Conservation (phyloP, 2,329 filamentous ascomycete species). For the Monilinia aucupariae region DNA sequence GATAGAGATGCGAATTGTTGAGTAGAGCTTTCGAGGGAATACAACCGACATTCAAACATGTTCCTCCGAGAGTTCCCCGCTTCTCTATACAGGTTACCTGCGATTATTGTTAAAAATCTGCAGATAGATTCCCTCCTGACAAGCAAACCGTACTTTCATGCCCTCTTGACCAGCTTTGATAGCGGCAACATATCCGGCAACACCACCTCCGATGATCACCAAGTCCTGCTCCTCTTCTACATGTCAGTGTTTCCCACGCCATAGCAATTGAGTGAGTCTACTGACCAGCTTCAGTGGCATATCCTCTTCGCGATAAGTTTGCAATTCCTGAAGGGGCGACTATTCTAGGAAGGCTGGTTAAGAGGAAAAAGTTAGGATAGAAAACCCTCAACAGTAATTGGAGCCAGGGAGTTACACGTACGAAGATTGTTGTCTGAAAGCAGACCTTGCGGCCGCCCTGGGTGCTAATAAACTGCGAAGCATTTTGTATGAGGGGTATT, state of each 20-base stretch:
- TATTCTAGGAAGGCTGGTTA: constrained; percentile 45
- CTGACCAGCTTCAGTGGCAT: constrained; percentile 45
- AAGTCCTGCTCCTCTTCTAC: constrained; percentile 87
- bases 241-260: constrained; percentile 49
- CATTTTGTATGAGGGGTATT: constrained; percentile 43
- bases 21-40: constrained; percentile 99
- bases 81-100: constrained; percentile 98
- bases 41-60: constrained; percentile 97
- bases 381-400: constrained; percentile 14
- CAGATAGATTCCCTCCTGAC: constrained; percentile 8
- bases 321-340: constrained; percentile 43
- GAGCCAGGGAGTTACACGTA: constrained; percentile 36
- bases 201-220: constrained; percentile 95
- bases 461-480: constrained; percentile 57
- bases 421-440: constrained; percentile 48
- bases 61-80: constrained; percentile 88
- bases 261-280: constrained; percentile 38
- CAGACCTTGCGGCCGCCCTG: constrained; percentile 52
- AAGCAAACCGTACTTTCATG: constrained; percentile 63
- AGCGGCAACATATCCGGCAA: constrained; percentile 96
- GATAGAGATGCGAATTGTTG: constrained; percentile 98
- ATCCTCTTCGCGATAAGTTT: constrained; percentile 55
- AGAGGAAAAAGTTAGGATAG: constrained; percentile 23
- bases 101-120: constrained; percentile 20
- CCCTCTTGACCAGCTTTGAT: constrained; percentile 99